Evolutionary conservation across 176 grass and related monocot species (phyloP).

Genomic region (Eremochloa ophiuroides): DNA sequence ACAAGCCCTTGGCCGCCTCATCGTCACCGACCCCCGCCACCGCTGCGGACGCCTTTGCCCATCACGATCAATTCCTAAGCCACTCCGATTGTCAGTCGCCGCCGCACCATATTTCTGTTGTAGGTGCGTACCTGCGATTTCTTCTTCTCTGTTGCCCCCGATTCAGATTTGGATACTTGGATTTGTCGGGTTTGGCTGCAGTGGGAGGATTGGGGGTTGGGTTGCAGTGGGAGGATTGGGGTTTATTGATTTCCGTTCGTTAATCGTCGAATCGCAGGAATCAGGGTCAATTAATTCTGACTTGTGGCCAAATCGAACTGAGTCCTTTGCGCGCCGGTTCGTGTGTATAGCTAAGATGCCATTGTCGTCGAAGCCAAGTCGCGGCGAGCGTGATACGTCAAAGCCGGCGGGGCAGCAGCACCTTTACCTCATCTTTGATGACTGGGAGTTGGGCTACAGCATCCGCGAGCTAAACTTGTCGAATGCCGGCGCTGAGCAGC

Average conservation of each 20-base stretch:
- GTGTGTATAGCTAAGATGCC: no score
- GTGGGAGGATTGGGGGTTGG: neutral
- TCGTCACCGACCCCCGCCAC: no score
- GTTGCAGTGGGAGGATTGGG: neutral
- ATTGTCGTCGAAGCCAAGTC: no score
- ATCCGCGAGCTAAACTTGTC: neutral
- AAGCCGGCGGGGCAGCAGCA: neutral
- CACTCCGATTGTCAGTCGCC: neutral
- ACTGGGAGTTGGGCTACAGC: constrained; percentile 11
- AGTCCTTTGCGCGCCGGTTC: no score
- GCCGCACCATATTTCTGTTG: neutral
- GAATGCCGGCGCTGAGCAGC: neutral
- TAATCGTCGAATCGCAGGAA: neutral
- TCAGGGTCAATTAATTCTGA: no score
- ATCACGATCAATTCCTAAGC: no score
- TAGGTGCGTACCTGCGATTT: neutral
- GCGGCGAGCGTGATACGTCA: constrained; percentile 10
- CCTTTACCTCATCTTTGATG: constrained; percentile 10
- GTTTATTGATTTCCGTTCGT: constrained; percentile 2
- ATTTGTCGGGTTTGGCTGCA: neutral
- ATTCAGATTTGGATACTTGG: no score
- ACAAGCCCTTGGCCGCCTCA: no score
- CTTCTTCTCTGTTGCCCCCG: no score
- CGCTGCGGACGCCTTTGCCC: no score
- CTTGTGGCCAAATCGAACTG: no score